Conservation (phyloP, 768 basidiomycete genomes). For the Mycena albidolilacea region DNA sequence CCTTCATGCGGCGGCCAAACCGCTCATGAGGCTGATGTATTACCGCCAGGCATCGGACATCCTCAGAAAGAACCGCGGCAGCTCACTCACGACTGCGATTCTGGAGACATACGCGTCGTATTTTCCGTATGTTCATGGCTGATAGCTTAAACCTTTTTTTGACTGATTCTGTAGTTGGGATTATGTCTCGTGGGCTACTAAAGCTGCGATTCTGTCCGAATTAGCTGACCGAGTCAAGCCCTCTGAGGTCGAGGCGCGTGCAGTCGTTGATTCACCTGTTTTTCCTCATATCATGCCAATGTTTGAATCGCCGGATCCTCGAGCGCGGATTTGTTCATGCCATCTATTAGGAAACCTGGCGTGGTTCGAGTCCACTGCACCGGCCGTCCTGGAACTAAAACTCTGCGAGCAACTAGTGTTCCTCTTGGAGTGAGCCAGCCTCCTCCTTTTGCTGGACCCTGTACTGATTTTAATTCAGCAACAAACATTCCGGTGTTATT, state of each 20-base stretch:
- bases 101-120: not conserved
- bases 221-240: not conserved
- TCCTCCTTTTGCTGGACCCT: not conserved
- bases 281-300: not conserved
- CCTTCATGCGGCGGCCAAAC: too few relatives aligned
- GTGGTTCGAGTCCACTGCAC: not conserved
- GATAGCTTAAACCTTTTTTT: not conserved
- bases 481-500: not conserved
- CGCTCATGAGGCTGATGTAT: not conserved
- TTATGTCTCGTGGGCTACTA: not conserved
- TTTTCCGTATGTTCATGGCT: not conserved
- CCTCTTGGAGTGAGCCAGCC: not conserved
- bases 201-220: not conserved
- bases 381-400: not conserved
- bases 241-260: not conserved
- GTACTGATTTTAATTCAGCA: not conserved
- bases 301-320: not conserved
- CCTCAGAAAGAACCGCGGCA: not conserved
- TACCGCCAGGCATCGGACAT: not conserved
- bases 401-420: not conserved
- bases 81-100: not conserved
- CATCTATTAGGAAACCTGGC: not conserved
- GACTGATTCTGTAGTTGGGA: not conserved
- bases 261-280: not conserved
- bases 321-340: not conserved